These are phyloP conservation scores for Limnomonas spitsbergensis DNA, from an alignment of 139 green algal species.

Conservation along the genomic window DNA sequence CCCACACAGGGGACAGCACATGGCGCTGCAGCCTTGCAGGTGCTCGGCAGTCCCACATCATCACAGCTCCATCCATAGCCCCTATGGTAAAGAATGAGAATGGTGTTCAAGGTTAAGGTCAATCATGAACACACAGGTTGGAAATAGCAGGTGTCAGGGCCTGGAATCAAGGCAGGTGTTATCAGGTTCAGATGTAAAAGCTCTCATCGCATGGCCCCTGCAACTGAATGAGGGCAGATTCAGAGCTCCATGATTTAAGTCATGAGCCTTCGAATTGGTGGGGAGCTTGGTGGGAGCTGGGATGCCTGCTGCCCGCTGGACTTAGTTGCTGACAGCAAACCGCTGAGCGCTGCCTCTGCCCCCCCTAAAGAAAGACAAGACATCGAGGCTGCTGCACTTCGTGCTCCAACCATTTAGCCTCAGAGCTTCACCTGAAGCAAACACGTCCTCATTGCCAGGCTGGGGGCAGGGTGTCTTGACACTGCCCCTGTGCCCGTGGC, in stretches of 20 bases:
- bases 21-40: not conserved
- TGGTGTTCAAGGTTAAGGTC: not conserved
- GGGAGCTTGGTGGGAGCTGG: not conserved
- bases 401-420: too few species aligned
- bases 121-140: not conserved
- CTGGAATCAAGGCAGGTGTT: not conserved
- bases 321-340: not conserved
- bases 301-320: not conserved
- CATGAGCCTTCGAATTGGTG: not conserved
- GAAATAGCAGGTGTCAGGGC: not conserved
- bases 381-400: too few species aligned
- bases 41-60: not conserved
- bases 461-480: not conserved
- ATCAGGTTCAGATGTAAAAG: not conserved
- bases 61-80: not conserved
- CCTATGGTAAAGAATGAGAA: not conserved
- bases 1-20: not conserved
- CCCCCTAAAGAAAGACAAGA: not conserved
- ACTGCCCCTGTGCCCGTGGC: not conserved
- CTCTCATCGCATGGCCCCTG: not conserved
- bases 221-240: not conserved
- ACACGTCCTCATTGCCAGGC: slow-evolving; percentile 5
- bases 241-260: not conserved
- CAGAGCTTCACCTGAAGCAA: not conserved
- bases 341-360: not conserved